Percentiles rank a stretch among this genome's conserved stretches.
These are phyloP conservation scores for Sparassis latifolia DNA, from an alignment of 1,284 basidiomycete species.

Conservation along the genomic window DNA sequence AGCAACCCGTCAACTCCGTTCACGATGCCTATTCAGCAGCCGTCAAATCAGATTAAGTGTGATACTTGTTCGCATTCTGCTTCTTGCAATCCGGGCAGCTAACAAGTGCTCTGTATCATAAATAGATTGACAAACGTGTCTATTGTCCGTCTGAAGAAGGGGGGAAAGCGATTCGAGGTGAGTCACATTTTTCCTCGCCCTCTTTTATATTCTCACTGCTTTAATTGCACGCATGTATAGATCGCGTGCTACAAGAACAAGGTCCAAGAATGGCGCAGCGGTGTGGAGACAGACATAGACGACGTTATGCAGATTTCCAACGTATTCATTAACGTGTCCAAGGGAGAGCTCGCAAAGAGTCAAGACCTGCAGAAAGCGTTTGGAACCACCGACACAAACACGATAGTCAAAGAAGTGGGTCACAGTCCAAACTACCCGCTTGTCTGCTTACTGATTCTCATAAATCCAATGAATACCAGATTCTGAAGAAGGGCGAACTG, in stretches of 20 bases:
- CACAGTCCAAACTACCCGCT: neutral
- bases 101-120: slow-evolving; percentile 6
- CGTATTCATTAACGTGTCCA: slow-evolving; percentile 95
- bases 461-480: slow-evolving; percentile 38
- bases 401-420: slow-evolving; percentile 79
- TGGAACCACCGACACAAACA: slow-evolving; percentile 65
- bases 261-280: slow-evolving; percentile 92
- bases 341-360: slow-evolving; percentile 88
- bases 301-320: slow-evolving; percentile 97
- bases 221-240: slow-evolving; percentile 35
- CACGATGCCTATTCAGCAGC: slow-evolving; percentile 67
- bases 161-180: slow-evolving; percentile 96
- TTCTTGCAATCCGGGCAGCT: slow-evolving; percentile 5
- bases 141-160: slow-evolving; percentile 92
- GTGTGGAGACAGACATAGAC: slow-evolving; percentile 90
- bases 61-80: slow-evolving; percentile 9
- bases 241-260: slow-evolving; percentile 99
- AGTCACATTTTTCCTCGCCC: slow-evolving; percentile 7
- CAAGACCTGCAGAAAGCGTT: slow-evolving; percentile 93
- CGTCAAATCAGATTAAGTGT: slow-evolving; percentile 85
- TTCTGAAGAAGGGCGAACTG: slow-evolving; percentile 92
- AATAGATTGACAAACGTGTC: slow-evolving; percentile 91
- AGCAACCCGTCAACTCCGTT: no score
- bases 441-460: neutral
- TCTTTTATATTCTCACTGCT: slow-evolving; percentile 28